Conservation (phyloP, 345 rosid species). For the Gossypium herbaceum region DNA sequence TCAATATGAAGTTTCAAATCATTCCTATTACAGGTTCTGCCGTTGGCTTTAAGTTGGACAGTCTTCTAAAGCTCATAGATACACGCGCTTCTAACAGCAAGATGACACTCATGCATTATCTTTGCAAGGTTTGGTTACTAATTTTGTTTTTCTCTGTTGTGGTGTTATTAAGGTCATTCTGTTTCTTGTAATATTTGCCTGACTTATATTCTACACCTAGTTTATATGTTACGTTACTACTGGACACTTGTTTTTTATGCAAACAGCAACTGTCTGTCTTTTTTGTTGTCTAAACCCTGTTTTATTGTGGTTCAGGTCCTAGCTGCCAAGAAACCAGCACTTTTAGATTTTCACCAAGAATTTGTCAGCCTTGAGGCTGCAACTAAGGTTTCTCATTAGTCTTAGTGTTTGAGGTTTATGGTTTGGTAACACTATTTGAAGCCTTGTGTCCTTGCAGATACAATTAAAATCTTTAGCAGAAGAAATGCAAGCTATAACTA, state of each 20-base stretch:
- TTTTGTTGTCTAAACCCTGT: conserved; percentile 8
- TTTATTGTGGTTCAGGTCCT: conserved; percentile 50
- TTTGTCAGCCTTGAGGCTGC: conserved; percentile 83
- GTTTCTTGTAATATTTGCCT: conserved; percentile 1
- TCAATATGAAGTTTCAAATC: conserved; percentile 14
- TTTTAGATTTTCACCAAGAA: conserved; percentile 76
- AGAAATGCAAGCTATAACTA: conserved; percentile 98
- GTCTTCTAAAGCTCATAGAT: conserved; percentile 88
- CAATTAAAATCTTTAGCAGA: conserved; percentile 94
- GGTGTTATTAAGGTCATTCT: not conserved
- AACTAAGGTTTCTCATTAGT: conserved; percentile 57
- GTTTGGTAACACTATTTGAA: conserved; percentile 9
- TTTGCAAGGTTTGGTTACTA: conserved; percentile 69
- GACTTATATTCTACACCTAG: not conserved
- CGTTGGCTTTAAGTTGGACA: conserved; percentile 95
- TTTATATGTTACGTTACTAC: conserved; percentile 6
- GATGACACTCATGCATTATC: conserved; percentile 98
- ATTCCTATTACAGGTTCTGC: conserved; percentile 73
- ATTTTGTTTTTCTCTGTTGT: not conserved
- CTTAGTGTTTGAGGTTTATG: conserved; percentile 12
- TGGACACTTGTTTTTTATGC: not conserved
- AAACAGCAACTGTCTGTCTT: not conserved
- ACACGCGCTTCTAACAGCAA: conserved; percentile 88
- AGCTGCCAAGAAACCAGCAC: conserved; percentile 68
- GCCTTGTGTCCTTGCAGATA: conserved; percentile 50